These are phyloP conservation scores for Nothophaeocryptopus gaeumannii DNA, from an alignment of 2,329 filamentous ascomycete species.

Conservation along the genomic window DNA sequence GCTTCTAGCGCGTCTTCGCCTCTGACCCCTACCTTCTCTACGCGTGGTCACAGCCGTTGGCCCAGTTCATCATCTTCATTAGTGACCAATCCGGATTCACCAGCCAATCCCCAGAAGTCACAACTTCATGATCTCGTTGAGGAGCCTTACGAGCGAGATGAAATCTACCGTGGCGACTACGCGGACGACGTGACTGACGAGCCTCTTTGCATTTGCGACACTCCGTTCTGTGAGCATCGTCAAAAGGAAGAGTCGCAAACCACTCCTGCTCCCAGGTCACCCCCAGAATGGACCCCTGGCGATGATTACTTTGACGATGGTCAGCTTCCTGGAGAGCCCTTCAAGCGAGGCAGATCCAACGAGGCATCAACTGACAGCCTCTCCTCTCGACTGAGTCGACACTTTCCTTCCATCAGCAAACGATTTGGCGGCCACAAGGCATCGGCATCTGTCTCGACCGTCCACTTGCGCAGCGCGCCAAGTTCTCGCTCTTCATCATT, in stretches of 20 bases:
- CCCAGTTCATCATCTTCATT: slow-evolving; percentile 78
- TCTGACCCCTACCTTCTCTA: slow-evolving; percentile 67
- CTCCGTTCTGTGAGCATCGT: slow-evolving; percentile 57
- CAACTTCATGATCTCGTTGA: slow-evolving; percentile 83
- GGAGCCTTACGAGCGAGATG: slow-evolving; percentile 70
- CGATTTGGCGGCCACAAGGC: slow-evolving; percentile 54
- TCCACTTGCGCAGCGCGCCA: slow-evolving; percentile 35
- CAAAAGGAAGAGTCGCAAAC: slow-evolving; percentile 12
- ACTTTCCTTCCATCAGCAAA: slow-evolving; percentile 49
- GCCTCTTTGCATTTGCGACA: slow-evolving; percentile 68
- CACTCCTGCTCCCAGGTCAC: slow-evolving; percentile 3
- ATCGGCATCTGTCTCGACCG: slow-evolving; percentile 24
- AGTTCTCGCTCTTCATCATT: slow-evolving; percentile 61
- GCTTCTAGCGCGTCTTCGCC: slow-evolving; percentile 67
- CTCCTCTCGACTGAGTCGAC: slow-evolving; percentile 60
- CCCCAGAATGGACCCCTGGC: slow-evolving; percentile 32
- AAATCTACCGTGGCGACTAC: slow-evolving; percentile 47
- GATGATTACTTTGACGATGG: slow-evolving; percentile 61
- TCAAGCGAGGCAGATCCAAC: slow-evolving; percentile 57
- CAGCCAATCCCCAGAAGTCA: slow-evolving; percentile 48
- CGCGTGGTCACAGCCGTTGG: slow-evolving; percentile 60
- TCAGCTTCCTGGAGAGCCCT: slow-evolving; percentile 51
- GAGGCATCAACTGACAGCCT: slow-evolving; percentile 63
- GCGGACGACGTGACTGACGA: slow-evolving; percentile 30
- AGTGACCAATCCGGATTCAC: slow-evolving; percentile 60